A percentile compares a stretch with the other conserved stretches of the same genome.
phyloP scores from a whole-genome alignment of 192 early-diverging fungal genomes.

The Coemansia sp. region DNA sequence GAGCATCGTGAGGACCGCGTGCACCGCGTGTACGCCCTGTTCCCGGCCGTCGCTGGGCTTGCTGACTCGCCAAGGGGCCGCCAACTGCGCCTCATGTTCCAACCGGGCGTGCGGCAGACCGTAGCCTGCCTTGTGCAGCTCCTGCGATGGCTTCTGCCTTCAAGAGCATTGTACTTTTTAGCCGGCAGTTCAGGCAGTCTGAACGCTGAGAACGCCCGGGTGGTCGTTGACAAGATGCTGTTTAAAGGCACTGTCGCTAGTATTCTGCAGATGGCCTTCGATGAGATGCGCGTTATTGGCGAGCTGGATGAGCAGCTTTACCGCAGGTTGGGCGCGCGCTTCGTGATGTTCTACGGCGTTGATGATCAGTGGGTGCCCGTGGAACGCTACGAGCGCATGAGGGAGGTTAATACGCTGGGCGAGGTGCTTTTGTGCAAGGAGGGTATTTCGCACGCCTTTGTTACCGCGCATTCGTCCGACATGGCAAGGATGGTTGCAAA shows the following conservation, averaged over 20 bases:
- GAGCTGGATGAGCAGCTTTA: constrained; percentile 68
- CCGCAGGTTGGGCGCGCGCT: constrained; percentile 54
- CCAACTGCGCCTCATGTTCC: constrained; percentile 47
- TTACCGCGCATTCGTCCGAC: constrained; percentile 40
- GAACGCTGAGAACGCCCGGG: constrained; percentile 44
- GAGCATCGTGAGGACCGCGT: constrained; percentile 62
- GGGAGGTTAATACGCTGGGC: constrained; percentile 60
- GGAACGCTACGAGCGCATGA: constrained; percentile 66
- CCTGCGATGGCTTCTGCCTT: constrained; percentile 33
- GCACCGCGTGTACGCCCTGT: constrained; percentile 64
- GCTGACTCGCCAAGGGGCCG: constrained; percentile 73
- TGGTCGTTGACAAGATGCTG: constrained; percentile 68
- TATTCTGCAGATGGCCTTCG: constrained; percentile 64
- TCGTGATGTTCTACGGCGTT: constrained; percentile 75
- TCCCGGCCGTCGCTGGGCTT: constrained; percentile 79
- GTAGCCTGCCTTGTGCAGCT: constrained; percentile 37
- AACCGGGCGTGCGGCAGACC: constrained; percentile 26
- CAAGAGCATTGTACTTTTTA: constrained; percentile 14
- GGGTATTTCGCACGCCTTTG: constrained; percentile 79
- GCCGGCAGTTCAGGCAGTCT: constrained; percentile 19
- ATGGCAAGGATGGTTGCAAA: constrained; percentile 34
- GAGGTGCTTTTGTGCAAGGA: constrained; percentile 66
- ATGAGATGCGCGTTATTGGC: constrained; percentile 72
- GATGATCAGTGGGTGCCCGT: constrained; percentile 78
- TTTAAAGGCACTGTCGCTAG: constrained; percentile 61